Conservation (phyloP, 345 rosid species). For the Hibiscus trionum region DNA sequence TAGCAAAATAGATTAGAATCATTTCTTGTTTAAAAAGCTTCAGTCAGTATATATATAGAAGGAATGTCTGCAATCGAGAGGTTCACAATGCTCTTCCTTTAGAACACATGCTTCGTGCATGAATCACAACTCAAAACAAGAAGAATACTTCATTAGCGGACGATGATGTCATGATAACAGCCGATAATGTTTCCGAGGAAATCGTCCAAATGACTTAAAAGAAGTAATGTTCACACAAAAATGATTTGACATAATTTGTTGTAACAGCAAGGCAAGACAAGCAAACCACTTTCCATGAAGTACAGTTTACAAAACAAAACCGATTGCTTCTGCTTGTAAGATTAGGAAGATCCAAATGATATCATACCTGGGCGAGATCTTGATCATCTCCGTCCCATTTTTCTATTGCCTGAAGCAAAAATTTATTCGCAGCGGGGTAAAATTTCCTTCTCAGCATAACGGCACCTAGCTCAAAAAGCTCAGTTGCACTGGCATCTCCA, state of each 20-base stretch:
- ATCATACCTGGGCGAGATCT: constrained; percentile 91
- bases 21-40: background rate
- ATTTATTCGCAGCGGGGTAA: constrained; percentile 85
- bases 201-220: background rate
- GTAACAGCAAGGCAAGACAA: background rate
- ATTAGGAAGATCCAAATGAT: background rate
- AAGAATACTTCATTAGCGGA: background rate
- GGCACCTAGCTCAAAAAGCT: constrained; percentile 87
- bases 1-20: background rate
- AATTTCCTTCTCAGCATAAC: constrained; percentile 88
- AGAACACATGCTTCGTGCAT: background rate
- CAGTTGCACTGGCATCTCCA: constrained; percentile 97
- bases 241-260: background rate
- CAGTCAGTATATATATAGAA: background rate
- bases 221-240: background rate
- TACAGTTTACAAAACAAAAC: background rate
- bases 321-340: background rate
- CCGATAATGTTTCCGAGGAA: background rate
- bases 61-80: background rate
- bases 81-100: background rate
- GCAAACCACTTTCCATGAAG: background rate
- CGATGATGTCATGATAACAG: background rate
- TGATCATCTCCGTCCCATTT: constrained; percentile 99
- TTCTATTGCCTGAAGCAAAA: constrained; percentile 75
- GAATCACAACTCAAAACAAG: background rate